phyloP scores from a whole-genome alignment of 108 stramenopile species.

The Skeletonema potamos region DNA sequence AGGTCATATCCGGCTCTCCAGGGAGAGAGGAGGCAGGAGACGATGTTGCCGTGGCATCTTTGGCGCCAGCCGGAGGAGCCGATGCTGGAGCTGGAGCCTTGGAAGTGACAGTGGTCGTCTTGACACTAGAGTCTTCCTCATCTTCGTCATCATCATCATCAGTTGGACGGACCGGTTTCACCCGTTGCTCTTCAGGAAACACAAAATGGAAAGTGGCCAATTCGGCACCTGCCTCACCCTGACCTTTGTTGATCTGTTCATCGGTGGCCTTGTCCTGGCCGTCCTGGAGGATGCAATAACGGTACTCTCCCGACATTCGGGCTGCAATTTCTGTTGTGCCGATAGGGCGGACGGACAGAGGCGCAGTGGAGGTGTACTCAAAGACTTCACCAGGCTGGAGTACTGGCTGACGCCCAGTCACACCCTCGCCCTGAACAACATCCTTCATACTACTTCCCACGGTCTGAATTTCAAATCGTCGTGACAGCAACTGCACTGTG shows the following conservation, averaged over 20 bases:
- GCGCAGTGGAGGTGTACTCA: conserved; percentile 90
- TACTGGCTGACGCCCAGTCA: conserved; percentile 88
- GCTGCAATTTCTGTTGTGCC: conserved; percentile 85
- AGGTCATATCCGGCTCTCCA: conserved; percentile 83
- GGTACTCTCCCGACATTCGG: conserved; percentile 82
- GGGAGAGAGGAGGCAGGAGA: conserved; percentile 68
- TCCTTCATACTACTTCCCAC: conserved; percentile 85
- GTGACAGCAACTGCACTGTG: conserved; percentile 86
- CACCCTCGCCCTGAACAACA: conserved; percentile 90
- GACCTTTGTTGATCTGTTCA: conserved; percentile 68
- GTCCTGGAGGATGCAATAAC: conserved; percentile 60
- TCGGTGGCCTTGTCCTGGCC: conserved; percentile 75
- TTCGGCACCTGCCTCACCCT: conserved; percentile 72
- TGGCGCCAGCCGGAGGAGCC: conserved; percentile 19
- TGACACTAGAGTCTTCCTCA: conserved; percentile 60
- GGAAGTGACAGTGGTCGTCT: conserved; percentile 18
- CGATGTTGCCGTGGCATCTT: conserved; percentile 12
- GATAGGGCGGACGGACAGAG: conserved; percentile 76
- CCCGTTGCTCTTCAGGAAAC: conserved; percentile 87
- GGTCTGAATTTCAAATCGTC: conserved; percentile 92
- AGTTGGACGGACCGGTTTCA: conserved; percentile 62
- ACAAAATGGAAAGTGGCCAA: conserved; percentile 83
- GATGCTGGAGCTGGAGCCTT: conserved; percentile 26
- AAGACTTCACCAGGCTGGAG: conserved; percentile 92
- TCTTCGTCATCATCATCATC: conserved; percentile 84